Evolutionary conservation across 768 basidiomycete genomes (phyloP).

Genomic region (Sarcodon sp.): DNA sequence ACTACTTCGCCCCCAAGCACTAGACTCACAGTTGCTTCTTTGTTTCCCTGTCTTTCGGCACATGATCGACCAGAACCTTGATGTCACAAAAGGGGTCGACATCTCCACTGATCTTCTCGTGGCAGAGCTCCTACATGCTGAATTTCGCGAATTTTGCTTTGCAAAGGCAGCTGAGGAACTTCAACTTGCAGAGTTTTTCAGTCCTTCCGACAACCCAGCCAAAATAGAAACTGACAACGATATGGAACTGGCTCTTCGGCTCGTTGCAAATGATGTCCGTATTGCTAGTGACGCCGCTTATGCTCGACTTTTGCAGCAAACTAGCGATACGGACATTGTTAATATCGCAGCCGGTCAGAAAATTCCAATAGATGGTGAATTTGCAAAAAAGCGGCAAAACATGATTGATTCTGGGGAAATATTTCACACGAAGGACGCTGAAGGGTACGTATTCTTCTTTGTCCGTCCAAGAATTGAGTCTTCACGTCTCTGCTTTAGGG

Average conservation of each 20-base stretch:
- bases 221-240: constrained; percentile 3
- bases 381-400: constrained; percentile 21
- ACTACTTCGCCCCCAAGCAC: too few species aligned
- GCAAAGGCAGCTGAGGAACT: too few species aligned
- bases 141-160: too few species aligned
- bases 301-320: constrained; percentile 19
- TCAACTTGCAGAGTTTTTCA: too few species aligned
- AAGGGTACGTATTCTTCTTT: constrained; percentile 11
- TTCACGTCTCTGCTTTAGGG: constrained; percentile 5
- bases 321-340: constrained; percentile 6
- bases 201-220: background rate
- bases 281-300: constrained; percentile 17
- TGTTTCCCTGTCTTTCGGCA: too few species aligned
- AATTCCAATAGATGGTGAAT: constrained; percentile 20
- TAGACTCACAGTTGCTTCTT: too few species aligned
- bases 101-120: too few species aligned
- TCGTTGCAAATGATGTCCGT: constrained; percentile 16
- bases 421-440: constrained; percentile 18
- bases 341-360: constrained; percentile 14
- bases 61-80: too few species aligned
- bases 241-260: constrained; percentile 18
- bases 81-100: too few species aligned
- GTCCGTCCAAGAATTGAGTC: background rate
- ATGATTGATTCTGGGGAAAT: constrained; percentile 15
- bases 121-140: too few species aligned